A percentile compares a stretch with the other conserved stretches of the same genome.
phyloP scores from a whole-genome alignment of 805 yeast genomes.

The Candida golubevii region DNA sequence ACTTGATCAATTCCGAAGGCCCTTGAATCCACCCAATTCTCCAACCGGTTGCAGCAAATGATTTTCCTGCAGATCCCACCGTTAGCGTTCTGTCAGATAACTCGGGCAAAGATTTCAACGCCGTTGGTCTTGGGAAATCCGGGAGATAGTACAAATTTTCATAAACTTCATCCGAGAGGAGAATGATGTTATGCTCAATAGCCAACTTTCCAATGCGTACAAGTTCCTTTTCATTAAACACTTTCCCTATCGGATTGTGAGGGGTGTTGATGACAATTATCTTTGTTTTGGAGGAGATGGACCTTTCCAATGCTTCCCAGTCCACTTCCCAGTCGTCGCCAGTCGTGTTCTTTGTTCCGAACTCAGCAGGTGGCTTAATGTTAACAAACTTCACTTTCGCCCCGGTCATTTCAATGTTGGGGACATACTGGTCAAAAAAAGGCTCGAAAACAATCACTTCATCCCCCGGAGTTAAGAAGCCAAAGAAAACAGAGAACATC shows the following conservation, averaged over 20 bases:
- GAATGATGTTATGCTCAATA: conserved; percentile 74
- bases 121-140: conserved; percentile 77
- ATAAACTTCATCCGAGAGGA: conserved; percentile 92
- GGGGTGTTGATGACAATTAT: conserved; percentile 89
- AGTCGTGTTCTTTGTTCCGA: conserved; percentile 55
- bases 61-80: conserved; percentile 96
- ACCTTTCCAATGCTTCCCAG: conserved; percentile 67
- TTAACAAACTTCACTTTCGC: conserved; percentile 88
- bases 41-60: conserved; percentile 99
- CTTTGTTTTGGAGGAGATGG: conserved; percentile 74
- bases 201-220: conserved; percentile 73
- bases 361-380: conserved; percentile 75
- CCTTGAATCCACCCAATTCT: conserved; percentile 96
- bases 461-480: conserved; percentile 80
- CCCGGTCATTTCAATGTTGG: conserved; percentile 91
- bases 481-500: conserved; percentile 78
- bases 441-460: conserved; percentile 97
- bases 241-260: conserved; percentile 94
- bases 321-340: conserved; percentile 89
- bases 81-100: conserved; percentile 75
- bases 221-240: conserved; percentile 74
- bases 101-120: conserved; percentile 62
- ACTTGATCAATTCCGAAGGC: conserved; percentile 71
- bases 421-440: conserved; percentile 92
- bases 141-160: conserved; percentile 77